Evolutionary conservation across 106 monocot genomes (phyloP).

Genomic region (Agapanthus africanus): DNA sequence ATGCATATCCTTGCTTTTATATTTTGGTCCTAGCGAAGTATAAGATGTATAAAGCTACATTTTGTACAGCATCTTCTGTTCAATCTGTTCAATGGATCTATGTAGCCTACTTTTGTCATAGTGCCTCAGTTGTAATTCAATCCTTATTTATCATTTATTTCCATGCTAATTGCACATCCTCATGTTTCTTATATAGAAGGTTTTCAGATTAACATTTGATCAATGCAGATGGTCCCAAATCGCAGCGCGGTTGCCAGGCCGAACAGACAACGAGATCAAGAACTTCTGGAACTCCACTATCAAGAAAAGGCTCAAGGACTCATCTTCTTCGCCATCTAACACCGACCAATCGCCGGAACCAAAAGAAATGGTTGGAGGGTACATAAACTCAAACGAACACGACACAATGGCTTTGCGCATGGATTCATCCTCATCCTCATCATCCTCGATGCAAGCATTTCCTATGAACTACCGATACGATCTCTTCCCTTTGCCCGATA

Average conservation of each 20-base stretch:
- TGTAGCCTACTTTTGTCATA: too few relatives aligned
- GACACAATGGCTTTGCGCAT: slow-evolving; percentile 14
- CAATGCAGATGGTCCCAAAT: slow-evolving; percentile 80
- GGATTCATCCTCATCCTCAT: slow-evolving; percentile 24
- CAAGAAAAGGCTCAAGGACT: slow-evolving; percentile 71
- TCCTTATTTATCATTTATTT: too few relatives aligned
- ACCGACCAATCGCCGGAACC: slow-evolving; percentile 5
- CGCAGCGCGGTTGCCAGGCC: slow-evolving; percentile 68
- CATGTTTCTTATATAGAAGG: too few relatives aligned
- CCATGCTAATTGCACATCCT: too few relatives aligned
- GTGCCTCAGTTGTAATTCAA: too few relatives aligned
- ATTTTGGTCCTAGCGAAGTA: too few relatives aligned
- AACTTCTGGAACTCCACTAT: slow-evolving; percentile 98
- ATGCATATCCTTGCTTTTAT: too few relatives aligned
- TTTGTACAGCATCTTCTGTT: too few relatives aligned
- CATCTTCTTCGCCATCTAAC: slow-evolving; percentile 2
- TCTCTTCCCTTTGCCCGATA: slow-evolving; percentile 19
- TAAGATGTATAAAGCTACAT: too few relatives aligned
- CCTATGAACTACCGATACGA: slow-evolving; percentile 15
- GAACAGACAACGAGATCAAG: slow-evolving; percentile 92
- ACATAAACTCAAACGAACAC: neutral
- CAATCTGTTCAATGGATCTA: too few relatives aligned
- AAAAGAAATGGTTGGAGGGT: slow-evolving; percentile 6
- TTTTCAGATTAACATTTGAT: too few relatives aligned
- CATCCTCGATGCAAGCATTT: slow-evolving; percentile 21